Conservation (phyloP, 495 filamentous ascomycete species). For the Immersiella caudata region DNA sequence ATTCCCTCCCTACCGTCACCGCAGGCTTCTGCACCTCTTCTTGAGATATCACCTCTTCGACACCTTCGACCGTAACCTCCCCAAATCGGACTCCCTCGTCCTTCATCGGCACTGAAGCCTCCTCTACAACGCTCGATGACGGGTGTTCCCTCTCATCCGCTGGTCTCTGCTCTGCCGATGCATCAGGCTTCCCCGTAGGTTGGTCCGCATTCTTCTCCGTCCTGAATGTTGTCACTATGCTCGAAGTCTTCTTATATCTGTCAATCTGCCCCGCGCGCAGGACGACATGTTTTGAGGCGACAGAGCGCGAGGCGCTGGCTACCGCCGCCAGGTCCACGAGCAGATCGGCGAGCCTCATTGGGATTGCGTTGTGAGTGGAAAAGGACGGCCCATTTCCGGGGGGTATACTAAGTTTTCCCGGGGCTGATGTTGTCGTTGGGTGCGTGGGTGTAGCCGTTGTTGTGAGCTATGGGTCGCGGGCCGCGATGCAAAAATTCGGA, state of each 20-base stretch:
- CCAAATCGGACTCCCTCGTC: not conserved
- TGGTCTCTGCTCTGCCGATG: not conserved
- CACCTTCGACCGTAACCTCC: not conserved
- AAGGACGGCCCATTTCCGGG: not conserved
- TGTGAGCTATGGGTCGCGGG: not conserved
- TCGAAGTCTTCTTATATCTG: slow-evolving; percentile 75
- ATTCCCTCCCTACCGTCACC: slow-evolving; percentile 3
- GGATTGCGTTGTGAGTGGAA: slow-evolving; percentile 1
- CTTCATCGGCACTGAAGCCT: not conserved
- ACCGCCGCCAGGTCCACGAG: slow-evolving; percentile 80
- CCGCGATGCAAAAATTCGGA: slow-evolving; percentile 4
- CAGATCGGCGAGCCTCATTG: slow-evolving; percentile 53
- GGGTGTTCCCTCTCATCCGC: not conserved
- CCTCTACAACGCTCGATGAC: not conserved
- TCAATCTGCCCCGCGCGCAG: slow-evolving; percentile 79
- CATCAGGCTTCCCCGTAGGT: not conserved
- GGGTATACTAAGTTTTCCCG: too few species aligned
- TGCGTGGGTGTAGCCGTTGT: not conserved
- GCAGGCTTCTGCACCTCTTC: not conserved
- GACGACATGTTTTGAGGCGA: slow-evolving; percentile 78
- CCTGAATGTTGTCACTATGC: slow-evolving; percentile 57
- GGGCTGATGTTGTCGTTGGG: not conserved
- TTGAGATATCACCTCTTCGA: not conserved
- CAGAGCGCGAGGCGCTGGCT: slow-evolving; percentile 71
- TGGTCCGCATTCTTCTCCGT: too few species aligned